These are phyloP conservation scores for Paramyrothecium sp. DNA, from an alignment of 2,329 filamentous ascomycete species.

Conservation along the genomic window DNA sequence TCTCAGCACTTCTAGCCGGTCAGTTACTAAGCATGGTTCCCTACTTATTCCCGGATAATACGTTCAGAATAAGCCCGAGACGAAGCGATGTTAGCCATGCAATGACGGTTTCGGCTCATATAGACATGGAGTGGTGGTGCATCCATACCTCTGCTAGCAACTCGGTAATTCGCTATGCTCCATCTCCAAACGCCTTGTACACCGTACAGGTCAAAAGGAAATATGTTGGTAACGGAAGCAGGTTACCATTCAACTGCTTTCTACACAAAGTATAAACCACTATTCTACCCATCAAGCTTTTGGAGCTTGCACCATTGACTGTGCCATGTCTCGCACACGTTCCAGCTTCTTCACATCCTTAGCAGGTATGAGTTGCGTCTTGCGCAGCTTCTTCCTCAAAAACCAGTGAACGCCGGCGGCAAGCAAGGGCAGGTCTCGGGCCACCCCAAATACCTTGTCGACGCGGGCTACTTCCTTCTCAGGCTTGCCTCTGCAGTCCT, in stretches of 20 bases:
- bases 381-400: conserved; percentile 70
- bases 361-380: conserved; percentile 53
- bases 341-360: conserved; percentile 47
- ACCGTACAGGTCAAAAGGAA: no score
- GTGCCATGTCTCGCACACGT: conserved; percentile 29
- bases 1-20: not conserved
- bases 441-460: conserved; percentile 64
- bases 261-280: not conserved
- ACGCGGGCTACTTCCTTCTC: conserved; percentile 56
- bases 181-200: no score
- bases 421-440: conserved; percentile 64
- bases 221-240: no score
- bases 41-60: not conserved
- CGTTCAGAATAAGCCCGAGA: not conserved
- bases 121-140: no score
- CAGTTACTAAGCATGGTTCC: not conserved
- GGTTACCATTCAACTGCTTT: not conserved
- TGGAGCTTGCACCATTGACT: conserved; percentile 22
- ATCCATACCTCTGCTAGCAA: no score
- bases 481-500: conserved; percentile 53
- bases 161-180: no score
- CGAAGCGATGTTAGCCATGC: not conserved
- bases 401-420: conserved; percentile 77
- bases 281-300: conserved; percentile 6
- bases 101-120: no score